Conservation (phyloP, 2,329 filamentous ascomycete genomes). For the Xylaria sp. region DNA sequence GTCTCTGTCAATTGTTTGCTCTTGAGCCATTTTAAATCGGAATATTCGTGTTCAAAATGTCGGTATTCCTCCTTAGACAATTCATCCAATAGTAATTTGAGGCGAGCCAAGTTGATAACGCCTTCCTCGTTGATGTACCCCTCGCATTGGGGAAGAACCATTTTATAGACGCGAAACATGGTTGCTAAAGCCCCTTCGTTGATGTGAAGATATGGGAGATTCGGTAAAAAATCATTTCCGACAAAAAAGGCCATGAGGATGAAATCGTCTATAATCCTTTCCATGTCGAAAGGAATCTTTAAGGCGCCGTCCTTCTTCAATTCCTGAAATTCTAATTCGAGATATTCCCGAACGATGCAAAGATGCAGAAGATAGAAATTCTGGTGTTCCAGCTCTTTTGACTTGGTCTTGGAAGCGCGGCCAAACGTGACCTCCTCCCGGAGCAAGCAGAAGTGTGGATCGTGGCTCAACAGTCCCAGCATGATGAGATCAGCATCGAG, state of each 20-base stretch:
- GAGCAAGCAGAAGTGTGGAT: slow-evolving; percentile 96
- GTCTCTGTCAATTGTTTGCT: slow-evolving; percentile 81
- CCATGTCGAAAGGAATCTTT: slow-evolving; percentile 87
- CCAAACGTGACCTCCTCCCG: slow-evolving; percentile 99
- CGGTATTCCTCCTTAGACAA: slow-evolving; percentile 88
- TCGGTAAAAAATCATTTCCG: slow-evolving; percentile 98
- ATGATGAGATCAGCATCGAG: slow-evolving; percentile 98
- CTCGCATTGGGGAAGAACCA: slow-evolving; percentile 83
- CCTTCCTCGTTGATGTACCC: slow-evolving; percentile 98
- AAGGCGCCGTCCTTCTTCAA: slow-evolving; percentile 78
- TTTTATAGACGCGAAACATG: slow-evolving; percentile 98
- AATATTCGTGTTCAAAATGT: slow-evolving; percentile 91
- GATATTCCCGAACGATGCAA: slow-evolving; percentile 95
- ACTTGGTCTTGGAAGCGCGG: slow-evolving; percentile 84
- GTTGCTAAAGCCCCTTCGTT: slow-evolving; percentile 96
- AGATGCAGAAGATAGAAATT: slow-evolving; percentile 98
- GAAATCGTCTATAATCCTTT: slow-evolving; percentile 97
- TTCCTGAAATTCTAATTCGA: slow-evolving; percentile 97
- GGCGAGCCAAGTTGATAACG: slow-evolving; percentile 85
- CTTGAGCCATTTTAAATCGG: slow-evolving; percentile 91
- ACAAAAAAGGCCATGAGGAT: slow-evolving; percentile 99
- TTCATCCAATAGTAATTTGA: slow-evolving; percentile 82
- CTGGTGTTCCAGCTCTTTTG: slow-evolving; percentile 96
- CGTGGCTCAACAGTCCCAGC: slow-evolving; percentile 95
- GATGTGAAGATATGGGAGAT: slow-evolving; percentile 95